Evolutionary conservation across 1,139 yeast genomes (phyloP).

Genomic region (Wickerhamomyces sp.): DNA sequence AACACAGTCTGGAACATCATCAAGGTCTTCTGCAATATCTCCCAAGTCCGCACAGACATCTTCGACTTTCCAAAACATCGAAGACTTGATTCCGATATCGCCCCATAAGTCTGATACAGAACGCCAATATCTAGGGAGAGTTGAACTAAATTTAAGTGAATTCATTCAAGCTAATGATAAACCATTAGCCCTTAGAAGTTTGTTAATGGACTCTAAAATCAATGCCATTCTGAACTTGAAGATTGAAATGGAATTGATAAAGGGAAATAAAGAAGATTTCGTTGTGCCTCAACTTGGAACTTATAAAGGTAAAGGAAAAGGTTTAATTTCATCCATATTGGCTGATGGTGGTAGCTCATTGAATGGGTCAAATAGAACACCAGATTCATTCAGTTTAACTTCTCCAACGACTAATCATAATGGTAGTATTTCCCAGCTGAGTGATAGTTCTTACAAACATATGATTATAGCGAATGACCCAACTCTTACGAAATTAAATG

Average conservation of each 20-base stretch:
- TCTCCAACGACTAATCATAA: background rate
- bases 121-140: constrained; percentile 48
- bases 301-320: constrained; percentile 15
- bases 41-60: background rate
- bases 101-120: constrained; percentile 1
- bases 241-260: constrained; percentile 40
- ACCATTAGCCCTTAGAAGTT: constrained; percentile 54
- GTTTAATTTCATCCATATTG: constrained; percentile 7
- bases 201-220: constrained; percentile 73
- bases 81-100: background rate
- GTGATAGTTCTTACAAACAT: constrained; percentile 6
- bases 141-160: constrained; percentile 69
- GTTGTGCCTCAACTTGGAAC: constrained; percentile 19
- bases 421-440: constrained; percentile 8
- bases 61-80: background rate
- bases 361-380: background rate
- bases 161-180: constrained; percentile 55
- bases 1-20: background rate
- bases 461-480: constrained; percentile 41
- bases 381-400: background rate
- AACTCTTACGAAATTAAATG: constrained; percentile 47
- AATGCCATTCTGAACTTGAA: constrained; percentile 65
- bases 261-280: constrained; percentile 36
- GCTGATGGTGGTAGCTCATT: constrained; percentile 7
- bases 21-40: background rate